Base-by-base conservation (phyloP, 805 yeast genomes). In the Ogataea trehaloabstinens region DNA sequence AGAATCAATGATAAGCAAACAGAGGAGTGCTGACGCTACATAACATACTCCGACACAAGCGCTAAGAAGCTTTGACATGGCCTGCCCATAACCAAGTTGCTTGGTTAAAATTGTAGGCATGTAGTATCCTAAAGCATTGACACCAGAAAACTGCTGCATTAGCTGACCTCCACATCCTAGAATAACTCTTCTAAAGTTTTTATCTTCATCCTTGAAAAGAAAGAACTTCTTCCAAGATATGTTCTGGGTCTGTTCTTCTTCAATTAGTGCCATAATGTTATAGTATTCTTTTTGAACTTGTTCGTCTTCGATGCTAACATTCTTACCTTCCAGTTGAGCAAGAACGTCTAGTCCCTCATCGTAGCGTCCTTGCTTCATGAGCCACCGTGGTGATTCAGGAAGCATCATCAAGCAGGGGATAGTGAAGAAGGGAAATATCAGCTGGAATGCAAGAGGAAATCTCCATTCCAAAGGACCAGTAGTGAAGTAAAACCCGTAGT, bases 91-190 rank as follows among this genome's bases (percentile, higher is more conserved):
- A 39, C 70, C 72, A 50, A 79, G 74, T 32, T 73, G 67, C 31
- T 64, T 60, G 54, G 72, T 67, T 48, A 75, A 74, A 45, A 76
- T 60, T 30, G 74, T 74, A 17, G 82, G 71, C 24, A 80, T 68
- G 51, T 80, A 80, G 66, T 79, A 80, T 46, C 78, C 78, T 46
- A 80, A 78, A 33, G 83, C 82, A 52, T 80, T 80, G 61, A 82
- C 76, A 52, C 86, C 86, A 35, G 82, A 73, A 49, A 80, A 72
- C 60, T 80, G 85, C 63, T 78, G 84, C 70, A 77, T 76, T 49
- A 80, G 76, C 63, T 80, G 85, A 22, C 32, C 34, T 16, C 45
- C 45, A 27, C 45, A 41, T 12, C 41, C 40, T 11, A 41, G 19
- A 17, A 41, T 29, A n/a, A 41, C 15, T 66, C 82, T 67, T 54